Conservation (phyloP, 108 stramenopile species). For the Cylindrotheca fusiformis region DNA sequence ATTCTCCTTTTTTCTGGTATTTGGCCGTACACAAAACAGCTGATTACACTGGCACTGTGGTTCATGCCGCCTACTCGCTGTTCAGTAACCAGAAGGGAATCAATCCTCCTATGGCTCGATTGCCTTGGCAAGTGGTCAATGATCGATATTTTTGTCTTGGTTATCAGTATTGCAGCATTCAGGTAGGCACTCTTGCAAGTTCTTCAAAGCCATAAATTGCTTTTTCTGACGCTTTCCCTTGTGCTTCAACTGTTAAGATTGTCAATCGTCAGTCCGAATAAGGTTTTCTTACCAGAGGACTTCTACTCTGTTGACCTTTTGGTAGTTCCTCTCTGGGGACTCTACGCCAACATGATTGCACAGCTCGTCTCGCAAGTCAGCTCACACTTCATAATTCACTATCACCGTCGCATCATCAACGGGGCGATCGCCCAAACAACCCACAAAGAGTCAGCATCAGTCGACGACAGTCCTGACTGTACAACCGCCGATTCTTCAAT, state of each 20-base stretch:
- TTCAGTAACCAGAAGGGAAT: conserved; percentile 50
- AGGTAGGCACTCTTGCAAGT: no score
- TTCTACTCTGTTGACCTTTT: conserved; percentile 69
- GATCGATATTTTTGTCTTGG: conserved; percentile 74
- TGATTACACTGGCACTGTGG: conserved; percentile 65
- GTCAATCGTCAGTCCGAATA: conserved; percentile 61
- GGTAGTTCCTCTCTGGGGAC: conserved; percentile 78
- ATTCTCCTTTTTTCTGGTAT: conserved; percentile 74
- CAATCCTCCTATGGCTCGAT: conserved; percentile 72
- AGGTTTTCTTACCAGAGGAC: conserved; percentile 57
- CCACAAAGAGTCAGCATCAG: neutral
- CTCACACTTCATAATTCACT: conserved; percentile 80
- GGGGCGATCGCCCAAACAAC: neutral
- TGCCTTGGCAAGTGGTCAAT: conserved; percentile 66
- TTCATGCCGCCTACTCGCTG: conserved; percentile 51
- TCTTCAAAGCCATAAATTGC: no score
- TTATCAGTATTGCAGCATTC: conserved; percentile 69
- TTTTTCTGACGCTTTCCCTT: no score
- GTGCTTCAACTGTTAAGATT: no score
- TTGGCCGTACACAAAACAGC: conserved; percentile 83
- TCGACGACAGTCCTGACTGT: neutral
- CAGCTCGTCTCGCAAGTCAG: conserved; percentile 74
- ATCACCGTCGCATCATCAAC: conserved; percentile 56
- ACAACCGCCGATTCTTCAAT: neutral
- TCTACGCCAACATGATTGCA: conserved; percentile 82